Percentiles rank a stretch among this genome's conserved stretches.
Conservation (phyloP, 2,329 filamentous ascomycete genomes). For the Neonectria punicea region DNA sequence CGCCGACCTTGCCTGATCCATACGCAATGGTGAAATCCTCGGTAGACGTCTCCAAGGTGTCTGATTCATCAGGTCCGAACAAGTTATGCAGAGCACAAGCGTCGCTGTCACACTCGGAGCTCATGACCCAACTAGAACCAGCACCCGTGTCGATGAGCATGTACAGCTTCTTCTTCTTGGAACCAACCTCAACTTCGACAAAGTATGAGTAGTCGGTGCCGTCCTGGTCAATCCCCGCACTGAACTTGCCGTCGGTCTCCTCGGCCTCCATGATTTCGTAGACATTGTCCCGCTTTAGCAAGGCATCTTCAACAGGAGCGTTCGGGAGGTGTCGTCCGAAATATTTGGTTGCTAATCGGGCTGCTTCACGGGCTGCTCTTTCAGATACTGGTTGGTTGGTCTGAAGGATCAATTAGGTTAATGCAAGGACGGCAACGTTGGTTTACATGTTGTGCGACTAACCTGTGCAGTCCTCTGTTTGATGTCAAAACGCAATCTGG, state of each 20-base stretch:
- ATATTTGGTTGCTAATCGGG: constrained; percentile 55
- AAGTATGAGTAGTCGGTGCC: constrained; percentile 76
- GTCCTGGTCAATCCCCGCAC: constrained; percentile 69
- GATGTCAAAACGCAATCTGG: constrained; percentile 54
- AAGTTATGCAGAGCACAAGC: constrained; percentile 77
- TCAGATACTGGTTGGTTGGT: constrained; percentile 46
- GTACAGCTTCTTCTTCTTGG: constrained; percentile 62
- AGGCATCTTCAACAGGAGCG: constrained; percentile 10
- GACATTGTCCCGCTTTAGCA: constrained; percentile 55
- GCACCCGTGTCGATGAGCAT: constrained; percentile 75
- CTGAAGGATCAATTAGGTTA: constrained; percentile 41
- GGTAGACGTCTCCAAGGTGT: constrained; percentile 64
- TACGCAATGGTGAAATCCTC: constrained; percentile 75
- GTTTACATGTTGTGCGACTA: constrained; percentile 28
- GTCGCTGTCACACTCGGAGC: constrained; percentile 70
- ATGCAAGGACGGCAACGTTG: constrained; percentile 20
- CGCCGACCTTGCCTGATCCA: constrained; percentile 79
- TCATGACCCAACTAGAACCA: constrained; percentile 86
- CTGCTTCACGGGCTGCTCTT: constrained; percentile 52
- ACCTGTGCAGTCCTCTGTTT: constrained; percentile 51
- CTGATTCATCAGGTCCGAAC: constrained; percentile 75
- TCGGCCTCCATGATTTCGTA: constrained; percentile 60
- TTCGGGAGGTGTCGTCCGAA: constrained; percentile 32
- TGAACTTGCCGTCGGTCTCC: constrained; percentile 57
- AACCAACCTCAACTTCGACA: constrained; percentile 66